Evolutionary conservation across 139 green algal genomes (phyloP), one percentile per base, ranked within the genome.

Genomic region (Diplosphaera chodatii): DNA sequence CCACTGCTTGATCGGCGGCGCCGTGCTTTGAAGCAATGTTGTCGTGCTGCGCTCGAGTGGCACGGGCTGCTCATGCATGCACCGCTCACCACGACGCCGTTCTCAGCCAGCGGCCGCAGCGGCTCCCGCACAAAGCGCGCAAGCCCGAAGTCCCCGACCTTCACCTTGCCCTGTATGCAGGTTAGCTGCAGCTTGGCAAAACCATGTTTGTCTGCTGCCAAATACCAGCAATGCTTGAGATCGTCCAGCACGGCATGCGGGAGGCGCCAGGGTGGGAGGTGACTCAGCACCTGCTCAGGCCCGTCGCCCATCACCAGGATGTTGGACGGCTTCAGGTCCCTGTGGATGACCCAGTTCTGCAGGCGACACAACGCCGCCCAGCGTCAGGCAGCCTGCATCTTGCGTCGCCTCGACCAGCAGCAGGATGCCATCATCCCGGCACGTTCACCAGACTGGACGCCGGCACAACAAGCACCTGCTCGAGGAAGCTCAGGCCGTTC

Each of bases 321-420:
- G 64, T 95, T 95, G 63, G 78, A 84, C 4, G 88, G 90, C 82
- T 93, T 93, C 32, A 95, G 78, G 75, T 95, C 89, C 23, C 89
- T 64, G 77, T 93, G 89, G 23, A 94, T 83, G 56, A 94, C 68
- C 80, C 89, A 91, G 82, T 87, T 85, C 64, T 59, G 48, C 48
- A 59, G 48, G 13, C 13, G 16, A 25, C 25, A 3, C n/a, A n/a
- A n/a, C n/a, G n/a, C n/a, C n/a, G n/a, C n/a, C n/a, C n/a, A n/a
- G n/a, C n/a, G n/a, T n/a, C n/a, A n/a, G n/a, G n/a, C n/a, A n/a
- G n/a, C n/a, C n/a, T n/a, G n/a, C n/a, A n/a, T n/a, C n/a, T n/a
- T n/a, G n/a, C n/a, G n/a, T n/a, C n/a, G n/a, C n/a, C n/a, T n/a
- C n/a, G n/a, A n/a, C n/a, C n/a, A n/a, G n/a, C n/a, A n/a, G n/a